Base-by-base conservation (phyloP, 2,329 filamentous ascomycete species). In the Fusarium veterinarium region DNA sequence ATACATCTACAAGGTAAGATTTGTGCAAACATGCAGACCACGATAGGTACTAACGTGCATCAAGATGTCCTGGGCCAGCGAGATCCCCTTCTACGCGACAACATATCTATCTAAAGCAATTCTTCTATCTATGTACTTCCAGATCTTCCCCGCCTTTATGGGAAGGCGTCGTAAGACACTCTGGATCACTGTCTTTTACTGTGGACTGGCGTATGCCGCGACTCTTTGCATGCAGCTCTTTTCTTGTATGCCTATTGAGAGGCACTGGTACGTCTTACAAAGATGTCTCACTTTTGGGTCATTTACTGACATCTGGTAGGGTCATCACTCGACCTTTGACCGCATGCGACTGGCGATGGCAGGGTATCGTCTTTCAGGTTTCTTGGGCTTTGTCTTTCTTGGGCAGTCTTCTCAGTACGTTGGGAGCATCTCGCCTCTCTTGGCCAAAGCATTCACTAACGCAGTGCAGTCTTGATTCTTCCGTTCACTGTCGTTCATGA, bases 1-100 rank as follows among this genome's bases (percentile, higher is more conserved):
- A 25, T 68, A 58, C n/a, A 71, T 73, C 4, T 71, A 63, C 40
- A 71, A 73, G 71, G 71, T 73, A 53, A 10, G 25, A 13, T 0
- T 9, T 6, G 2, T 14, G 5, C 5, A 48, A 4, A 5, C 19
- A 20, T 4, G 3, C 11, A 19, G 3, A 25, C 14, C 5, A 3
- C 5, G 5, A 3, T 4, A 3, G 6, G 6, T 19, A 25, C 65
- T 69, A 13, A 69, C 51, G 7, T 8, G 8, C 6, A 3, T 44
- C 16, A 38, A 73, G 71, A 46, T 73, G 48, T 73, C 71, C 12
- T 73, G 71, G 71, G 66, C 62, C 16, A 64, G 70, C n/a, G 66
- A 71, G 20, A 67, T 73, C 11, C 71, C 71, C 1, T 73, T 73
- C 17, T 73, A 73, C 17, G 53, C 66, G 10, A 57, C 71, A 1